phyloP scores from a whole-genome alignment of 441 rosid species.

The Lepidium campestre region DNA sequence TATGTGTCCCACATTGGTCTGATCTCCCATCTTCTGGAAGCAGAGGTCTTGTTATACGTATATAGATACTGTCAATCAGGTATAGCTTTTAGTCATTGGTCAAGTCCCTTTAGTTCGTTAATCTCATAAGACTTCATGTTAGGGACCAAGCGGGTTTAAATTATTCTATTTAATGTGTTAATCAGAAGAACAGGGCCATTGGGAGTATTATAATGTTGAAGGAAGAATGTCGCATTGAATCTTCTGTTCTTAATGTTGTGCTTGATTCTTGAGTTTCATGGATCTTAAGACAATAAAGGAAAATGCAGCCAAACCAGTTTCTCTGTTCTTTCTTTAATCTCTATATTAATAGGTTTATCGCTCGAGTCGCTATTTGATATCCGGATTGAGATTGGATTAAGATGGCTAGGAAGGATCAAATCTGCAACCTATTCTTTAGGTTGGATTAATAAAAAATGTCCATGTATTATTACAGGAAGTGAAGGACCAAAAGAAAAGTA shows the following conservation, averaged over 20 bases:
- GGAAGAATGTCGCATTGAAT: background rate
- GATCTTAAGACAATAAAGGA: constrained; percentile 7
- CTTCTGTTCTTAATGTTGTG: constrained; percentile 10
- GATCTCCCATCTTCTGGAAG: constrained; percentile 20
- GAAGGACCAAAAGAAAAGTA: background rate
- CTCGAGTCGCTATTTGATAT: background rate
- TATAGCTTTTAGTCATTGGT: constrained; percentile 26
- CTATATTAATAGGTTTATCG: background rate
- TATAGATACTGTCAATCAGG: constrained; percentile 30
- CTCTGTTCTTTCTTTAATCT: background rate
- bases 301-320: background rate
- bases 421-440: background rate
- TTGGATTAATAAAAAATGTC: background rate
- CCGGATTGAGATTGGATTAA: background rate
- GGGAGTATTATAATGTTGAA: background rate
- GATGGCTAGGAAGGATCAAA: background rate
- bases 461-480: background rate
- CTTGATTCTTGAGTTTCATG: background rate
- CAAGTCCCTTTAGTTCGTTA: constrained; percentile 11
- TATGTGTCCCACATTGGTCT: constrained; percentile 15
- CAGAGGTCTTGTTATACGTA: constrained; percentile 29
- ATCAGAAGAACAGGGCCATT: constrained; percentile 6
- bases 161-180: constrained; percentile 16
- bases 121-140: constrained; percentile 10
- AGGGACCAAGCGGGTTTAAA: constrained; percentile 9